These are phyloP conservation scores for Vitis labrusca DNA, from an alignment of 164 flowering plant genomes.

Conservation along the genomic window DNA sequence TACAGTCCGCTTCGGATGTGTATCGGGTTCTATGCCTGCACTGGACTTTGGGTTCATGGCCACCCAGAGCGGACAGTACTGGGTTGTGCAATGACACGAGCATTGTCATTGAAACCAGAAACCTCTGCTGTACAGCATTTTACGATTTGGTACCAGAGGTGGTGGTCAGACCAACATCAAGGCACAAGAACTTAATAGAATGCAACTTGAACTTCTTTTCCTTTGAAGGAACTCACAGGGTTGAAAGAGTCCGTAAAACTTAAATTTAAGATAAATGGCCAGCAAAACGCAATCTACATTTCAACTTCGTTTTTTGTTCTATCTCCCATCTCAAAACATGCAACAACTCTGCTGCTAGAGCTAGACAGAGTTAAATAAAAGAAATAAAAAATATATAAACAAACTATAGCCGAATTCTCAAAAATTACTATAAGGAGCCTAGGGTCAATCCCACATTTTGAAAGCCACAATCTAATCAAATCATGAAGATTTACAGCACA, in stretches of 20 bases:
- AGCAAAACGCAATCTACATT: background rate
- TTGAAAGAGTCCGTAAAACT: background rate
- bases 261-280: background rate
- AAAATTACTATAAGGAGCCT: conserved; percentile 10
- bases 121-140: too few relatives aligned
- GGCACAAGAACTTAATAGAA: too few relatives aligned
- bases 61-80: too few relatives aligned
- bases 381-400: conserved; percentile 19
- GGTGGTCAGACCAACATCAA: too few relatives aligned
- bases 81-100: too few relatives aligned
- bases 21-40: too few relatives aligned
- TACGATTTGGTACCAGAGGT: too few relatives aligned
- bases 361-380: background rate
- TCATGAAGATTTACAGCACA: conserved; percentile 50
- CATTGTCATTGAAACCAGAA: background rate
- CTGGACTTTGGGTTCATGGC: too few relatives aligned
- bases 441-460: background rate
- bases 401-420: conserved; percentile 15
- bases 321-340: conserved; percentile 5
- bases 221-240: too few relatives aligned
- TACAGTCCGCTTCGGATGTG: too few relatives aligned
- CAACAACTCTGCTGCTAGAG: conserved; percentile 2
- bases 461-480: background rate
- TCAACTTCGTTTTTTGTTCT: conserved; percentile 1
- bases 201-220: too few relatives aligned